Evolutionary conservation across 2,329 filamentous ascomycete species (phyloP), one percentile per base, ranked within the genome.

Genomic region (Botrytis pseudocinerea): DNA sequence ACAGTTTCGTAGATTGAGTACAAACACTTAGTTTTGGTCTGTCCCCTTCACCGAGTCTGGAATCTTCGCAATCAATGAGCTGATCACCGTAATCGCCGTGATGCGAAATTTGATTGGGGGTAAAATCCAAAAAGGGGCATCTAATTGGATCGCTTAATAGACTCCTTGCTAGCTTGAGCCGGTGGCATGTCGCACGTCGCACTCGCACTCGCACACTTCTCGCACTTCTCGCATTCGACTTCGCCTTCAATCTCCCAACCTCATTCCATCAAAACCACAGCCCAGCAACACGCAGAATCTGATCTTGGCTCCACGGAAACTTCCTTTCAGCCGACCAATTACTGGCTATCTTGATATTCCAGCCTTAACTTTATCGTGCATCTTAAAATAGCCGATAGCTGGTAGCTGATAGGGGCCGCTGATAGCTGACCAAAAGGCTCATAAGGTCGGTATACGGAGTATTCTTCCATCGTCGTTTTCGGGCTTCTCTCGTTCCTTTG

Each of bases 231-330:
- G 61, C 20, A 63, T 20, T n/a, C n/a, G n/a, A 61, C 59, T 40
- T 62, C 59, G 5, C 59, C 38, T 22, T 16, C 22, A 61, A 38
- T 8, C 35, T 38, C 5, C 9, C 35, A 62, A 40, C 60, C 25
- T 62, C 60, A 42, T 62, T 62, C 35, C 60, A 62, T 61, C 60
- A 61, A 57, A 57, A 40, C 60, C 60, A 42, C 22, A 62, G 59
- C 59, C 22, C 59, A 40, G 12, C 59, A 62, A 62, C 59, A 40
- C 59, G 59, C 22, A 18, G 22, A 62, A 16, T 57, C 16, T 42
- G 35, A 62, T 18, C 18, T 62, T 40, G 38, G 14, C 25, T 40
- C 25, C 7, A 42, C 38, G 44, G 28, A 20, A 46, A 25, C 28
- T 25, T 48, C 22, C 62, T 48, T n/a, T 46, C 12, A 14, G 8